Evolutionary conservation across 345 rosid genomes (phyloP).

Genomic region (Zanthoxylum bungeanum): DNA sequence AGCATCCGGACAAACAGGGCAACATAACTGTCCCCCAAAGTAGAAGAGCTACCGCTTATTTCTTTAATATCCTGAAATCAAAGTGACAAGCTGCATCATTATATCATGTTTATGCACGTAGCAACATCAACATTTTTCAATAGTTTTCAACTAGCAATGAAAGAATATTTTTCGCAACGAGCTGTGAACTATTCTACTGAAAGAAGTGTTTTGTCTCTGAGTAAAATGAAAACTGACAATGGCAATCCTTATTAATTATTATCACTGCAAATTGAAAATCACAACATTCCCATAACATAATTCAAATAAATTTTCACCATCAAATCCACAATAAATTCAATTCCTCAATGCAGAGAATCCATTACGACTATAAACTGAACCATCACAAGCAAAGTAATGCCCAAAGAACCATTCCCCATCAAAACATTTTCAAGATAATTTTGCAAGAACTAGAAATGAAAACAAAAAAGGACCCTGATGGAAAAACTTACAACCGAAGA

Average conservation of each 20-base stretch:
- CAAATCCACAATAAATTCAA: not conserved
- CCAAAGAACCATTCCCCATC: not conserved
- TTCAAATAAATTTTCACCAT: not conserved
- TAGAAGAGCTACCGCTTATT: conserved; percentile 34
- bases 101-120: not conserved
- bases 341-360: not conserved
- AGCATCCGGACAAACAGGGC: conserved; percentile 84
- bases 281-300: not conserved
- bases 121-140: not conserved
- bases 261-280: not conserved
- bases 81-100: conserved; percentile 21
- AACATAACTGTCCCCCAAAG: conserved; percentile 57
- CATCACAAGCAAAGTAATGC: not conserved
- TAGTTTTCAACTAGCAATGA: not conserved
- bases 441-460: not conserved
- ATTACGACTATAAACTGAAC: not conserved
- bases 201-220: not conserved
- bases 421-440: not conserved
- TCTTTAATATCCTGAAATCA: conserved; percentile 45
- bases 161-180: too few relatives aligned
- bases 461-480: not conserved
- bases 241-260: not conserved
- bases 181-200: not conserved
- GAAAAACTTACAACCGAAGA: conserved; percentile 47
- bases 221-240: not conserved